These are phyloP conservation scores for Gracilaria vermiculophylla DNA, from an alignment of 23 red algal species.

Conservation along the genomic window DNA sequence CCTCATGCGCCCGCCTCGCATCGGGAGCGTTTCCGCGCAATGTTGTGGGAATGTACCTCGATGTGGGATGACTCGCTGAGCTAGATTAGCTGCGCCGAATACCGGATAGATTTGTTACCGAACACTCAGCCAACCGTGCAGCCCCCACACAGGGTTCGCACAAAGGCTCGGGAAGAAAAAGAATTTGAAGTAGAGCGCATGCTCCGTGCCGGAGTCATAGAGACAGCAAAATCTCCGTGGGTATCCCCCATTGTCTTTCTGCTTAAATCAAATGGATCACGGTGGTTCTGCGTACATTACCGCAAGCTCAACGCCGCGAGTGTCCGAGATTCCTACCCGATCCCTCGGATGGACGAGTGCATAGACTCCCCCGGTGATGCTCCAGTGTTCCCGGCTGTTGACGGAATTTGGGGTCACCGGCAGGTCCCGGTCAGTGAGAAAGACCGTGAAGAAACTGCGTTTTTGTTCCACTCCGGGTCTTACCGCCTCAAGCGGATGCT, in stretches of 20 bases:
- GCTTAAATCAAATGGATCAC: slow-evolving; percentile 8
- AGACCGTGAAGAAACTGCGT: slow-evolving; percentile 22
- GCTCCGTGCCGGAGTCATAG: background rate
- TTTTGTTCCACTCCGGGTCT: slow-evolving; percentile 16
- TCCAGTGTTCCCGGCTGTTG: slow-evolving; percentile 23
- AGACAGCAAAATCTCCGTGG: slow-evolving; percentile 15
- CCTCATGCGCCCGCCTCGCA: background rate
- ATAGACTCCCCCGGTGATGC: slow-evolving; percentile 7
- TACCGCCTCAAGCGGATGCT: slow-evolving; percentile 40
- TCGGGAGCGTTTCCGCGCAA: background rate
- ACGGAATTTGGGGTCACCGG: slow-evolving; percentile 29
- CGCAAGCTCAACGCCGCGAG: slow-evolving; percentile 1
- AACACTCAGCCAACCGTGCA: background rate
- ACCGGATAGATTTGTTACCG: slow-evolving; percentile 34
- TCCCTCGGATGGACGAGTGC: slow-evolving; percentile 35
- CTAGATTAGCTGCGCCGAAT: background rate
- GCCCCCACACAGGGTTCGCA: slow-evolving; percentile 18
- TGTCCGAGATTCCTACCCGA: slow-evolving; percentile 21
- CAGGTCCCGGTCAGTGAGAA: background rate
- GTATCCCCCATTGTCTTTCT: slow-evolving; percentile 26
- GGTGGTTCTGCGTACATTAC: slow-evolving; percentile 29
- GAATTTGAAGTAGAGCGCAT: slow-evolving; percentile 26
- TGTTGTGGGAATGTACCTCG: background rate
- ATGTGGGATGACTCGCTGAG: slow-evolving; percentile 14
- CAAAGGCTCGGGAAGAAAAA: slow-evolving; percentile 23